These are phyloP conservation scores for Heliocybe sulcata DNA, from an alignment of 1,284 basidiomycete genomes.

Conservation along the genomic window DNA sequence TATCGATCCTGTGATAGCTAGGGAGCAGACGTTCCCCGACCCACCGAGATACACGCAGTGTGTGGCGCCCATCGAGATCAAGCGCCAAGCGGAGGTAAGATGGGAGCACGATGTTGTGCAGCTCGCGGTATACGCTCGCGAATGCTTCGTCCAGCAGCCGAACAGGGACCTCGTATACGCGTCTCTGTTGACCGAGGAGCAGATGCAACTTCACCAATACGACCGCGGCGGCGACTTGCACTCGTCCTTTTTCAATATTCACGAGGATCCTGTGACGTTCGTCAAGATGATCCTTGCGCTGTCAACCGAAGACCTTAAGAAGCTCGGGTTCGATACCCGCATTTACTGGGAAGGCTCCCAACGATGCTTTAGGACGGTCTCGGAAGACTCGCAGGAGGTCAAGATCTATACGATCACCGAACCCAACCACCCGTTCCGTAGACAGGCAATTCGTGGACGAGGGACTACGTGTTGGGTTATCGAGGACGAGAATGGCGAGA, in stretches of 20 bases:
- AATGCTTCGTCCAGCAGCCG: background rate
- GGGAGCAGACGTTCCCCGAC: background rate
- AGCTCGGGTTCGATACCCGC: background rate
- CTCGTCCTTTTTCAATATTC: background rate
- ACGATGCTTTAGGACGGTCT: background rate
- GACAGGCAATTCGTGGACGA: background rate
- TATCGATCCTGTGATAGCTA: background rate
- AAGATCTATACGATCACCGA: background rate
- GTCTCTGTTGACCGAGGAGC: background rate
- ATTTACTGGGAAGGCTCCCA: background rate
- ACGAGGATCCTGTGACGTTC: background rate
- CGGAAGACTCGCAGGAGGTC: background rate
- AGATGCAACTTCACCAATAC: background rate
- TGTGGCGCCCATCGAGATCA: background rate
- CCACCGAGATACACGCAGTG: background rate
- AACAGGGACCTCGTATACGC: background rate
- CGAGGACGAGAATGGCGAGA: background rate
- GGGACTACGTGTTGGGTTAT: background rate
- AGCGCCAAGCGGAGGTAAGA: background rate
- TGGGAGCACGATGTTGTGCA: background rate
- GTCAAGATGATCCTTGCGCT: background rate
- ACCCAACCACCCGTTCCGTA: background rate
- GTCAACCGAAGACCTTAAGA: background rate
- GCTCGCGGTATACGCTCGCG: background rate
- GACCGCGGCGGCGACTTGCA: background rate